Evolutionary conservation across 2,329 filamentous ascomycete species (phyloP).

Genomic region (Aspergillus phoenicis): DNA sequence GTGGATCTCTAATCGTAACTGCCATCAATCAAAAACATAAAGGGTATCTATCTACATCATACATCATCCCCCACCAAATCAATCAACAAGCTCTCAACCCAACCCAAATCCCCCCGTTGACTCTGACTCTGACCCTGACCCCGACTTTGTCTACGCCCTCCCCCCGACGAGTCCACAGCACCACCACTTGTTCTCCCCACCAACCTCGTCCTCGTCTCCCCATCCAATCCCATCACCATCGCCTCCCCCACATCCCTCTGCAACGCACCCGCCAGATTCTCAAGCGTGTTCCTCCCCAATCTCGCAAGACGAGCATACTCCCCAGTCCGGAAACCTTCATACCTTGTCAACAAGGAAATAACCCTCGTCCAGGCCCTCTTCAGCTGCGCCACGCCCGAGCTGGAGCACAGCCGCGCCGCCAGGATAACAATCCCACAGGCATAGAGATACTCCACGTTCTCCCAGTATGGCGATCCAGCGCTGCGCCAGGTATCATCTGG

Average conservation of each 20-base stretch:
- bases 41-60: neutral
- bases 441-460: conserved; percentile 21
- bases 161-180: neutral
- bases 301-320: neutral
- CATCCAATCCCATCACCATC: neutral
- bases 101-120: conserved; percentile 5
- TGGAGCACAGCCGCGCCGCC: conserved; percentile 13
- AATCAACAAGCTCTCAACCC: conserved; percentile 19
- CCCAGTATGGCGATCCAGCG: conserved; percentile 16
- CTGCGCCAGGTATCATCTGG: neutral
- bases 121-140: neutral
- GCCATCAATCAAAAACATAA: neutral
- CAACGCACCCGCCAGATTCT: neutral
- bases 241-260: neutral
- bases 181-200: neutral
- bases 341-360: conserved; percentile 4
- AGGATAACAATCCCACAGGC: conserved; percentile 17
- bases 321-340: neutral
- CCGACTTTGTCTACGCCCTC: neutral
- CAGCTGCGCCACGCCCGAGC: neutral
- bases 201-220: neutral
- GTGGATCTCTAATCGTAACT: neutral
- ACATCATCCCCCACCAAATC: conserved; percentile 7
- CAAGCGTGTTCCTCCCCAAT: conserved; percentile 9
- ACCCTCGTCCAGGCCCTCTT: conserved; percentile 2